Evolutionary conservation across 805 yeast genomes (phyloP), one percentile per base, ranked within the genome.

Genomic region (Zygotorulaspora chibaensis): DNA sequence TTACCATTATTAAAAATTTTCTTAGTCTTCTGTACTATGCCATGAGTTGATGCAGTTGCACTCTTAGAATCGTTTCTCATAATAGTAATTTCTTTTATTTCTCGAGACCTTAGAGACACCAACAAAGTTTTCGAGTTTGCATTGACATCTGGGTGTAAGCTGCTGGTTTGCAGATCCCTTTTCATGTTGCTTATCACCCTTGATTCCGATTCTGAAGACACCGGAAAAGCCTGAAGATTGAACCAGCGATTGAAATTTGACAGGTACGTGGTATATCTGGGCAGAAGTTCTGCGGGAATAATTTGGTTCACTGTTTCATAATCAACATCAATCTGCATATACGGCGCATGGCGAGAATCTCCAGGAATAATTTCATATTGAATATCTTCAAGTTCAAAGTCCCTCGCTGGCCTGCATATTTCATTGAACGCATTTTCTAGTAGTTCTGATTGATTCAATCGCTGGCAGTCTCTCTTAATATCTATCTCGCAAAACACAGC

Each of bases 201-300:
- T 8, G 69, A 61, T 49, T 79, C 83, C 7, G 79, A 60, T 45
- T 77, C 77, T 11, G 74, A 69, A 16, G 70, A 65, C 12, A 71
- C 62, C 1, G 81, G 82, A 54, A 81, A 76, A 8, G 81, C 78
- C 58, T 80, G 85, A 11, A 70, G 48, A 46, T 67, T 66, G 42
- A 68, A 70, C 53, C 67, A 67, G 15, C 44, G 58, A 52, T 43
- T 70, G 57, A 47, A 66, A 43, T 45, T 60, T 11, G 59, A 57
- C 28, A 61, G 31, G 35, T 54, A 63, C 8, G 59, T 49, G 3
- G 67, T 60, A 43, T 55, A 63, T 15, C 50, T 45, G 16, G 65
- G 65, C 23, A 62, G 44, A n/a, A 55, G 42, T 46, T 62, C 65
- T 34, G 37, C 25, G 16, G 51, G 47, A 27, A 40, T 40, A 5